Evolutionary conservation across 164 flowering plant genomes (phyloP).

Genomic region (Hamamelis virginiana): DNA sequence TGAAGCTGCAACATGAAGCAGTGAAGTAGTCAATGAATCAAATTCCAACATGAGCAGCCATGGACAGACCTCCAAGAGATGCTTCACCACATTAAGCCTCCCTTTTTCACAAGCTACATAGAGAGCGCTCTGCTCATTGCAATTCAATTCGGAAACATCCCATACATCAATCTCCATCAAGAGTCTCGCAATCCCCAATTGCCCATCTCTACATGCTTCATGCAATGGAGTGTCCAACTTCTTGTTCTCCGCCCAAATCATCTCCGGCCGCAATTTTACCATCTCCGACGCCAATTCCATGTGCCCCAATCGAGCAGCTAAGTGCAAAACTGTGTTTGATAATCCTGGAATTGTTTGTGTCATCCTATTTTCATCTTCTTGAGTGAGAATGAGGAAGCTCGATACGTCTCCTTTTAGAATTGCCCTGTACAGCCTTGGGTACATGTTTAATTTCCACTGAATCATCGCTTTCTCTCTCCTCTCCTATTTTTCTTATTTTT

Average conservation of each 20-base stretch:
- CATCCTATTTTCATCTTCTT: conserved; percentile 28
- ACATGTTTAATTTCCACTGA: too few species aligned
- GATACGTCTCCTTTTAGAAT: conserved; percentile 32
- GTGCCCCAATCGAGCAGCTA: conserved; percentile 43
- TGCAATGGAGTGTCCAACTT: conserved; percentile 50
- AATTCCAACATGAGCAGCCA: conserved; percentile 40
- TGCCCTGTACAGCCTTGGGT: conserved; percentile 37
- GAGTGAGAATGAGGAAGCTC: conserved; percentile 28
- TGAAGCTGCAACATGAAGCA: conserved; percentile 51
- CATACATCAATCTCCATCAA: conserved; percentile 33
- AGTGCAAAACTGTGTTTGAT: conserved; percentile 42
- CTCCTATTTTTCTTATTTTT: too few species aligned
- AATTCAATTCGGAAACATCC: conserved; percentile 30
- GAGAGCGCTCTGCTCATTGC: conserved; percentile 32
- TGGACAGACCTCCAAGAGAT: conserved; percentile 26
- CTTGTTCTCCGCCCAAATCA: conserved; percentile 31
- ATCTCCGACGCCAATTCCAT: conserved; percentile 30
- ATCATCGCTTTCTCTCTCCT: too few species aligned
- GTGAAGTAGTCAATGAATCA: conserved; percentile 39
- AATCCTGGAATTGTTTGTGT: conserved; percentile 24
- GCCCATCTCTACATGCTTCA: conserved; percentile 47
- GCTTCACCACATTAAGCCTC: conserved; percentile 31
- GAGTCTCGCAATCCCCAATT: conserved; percentile 30
- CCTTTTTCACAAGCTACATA: conserved; percentile 46
- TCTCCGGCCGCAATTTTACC: conserved; percentile 24